These are phyloP conservation scores for Glycine latifolia DNA, from an alignment of 306 rosid genomes.

Conservation along the genomic window DNA sequence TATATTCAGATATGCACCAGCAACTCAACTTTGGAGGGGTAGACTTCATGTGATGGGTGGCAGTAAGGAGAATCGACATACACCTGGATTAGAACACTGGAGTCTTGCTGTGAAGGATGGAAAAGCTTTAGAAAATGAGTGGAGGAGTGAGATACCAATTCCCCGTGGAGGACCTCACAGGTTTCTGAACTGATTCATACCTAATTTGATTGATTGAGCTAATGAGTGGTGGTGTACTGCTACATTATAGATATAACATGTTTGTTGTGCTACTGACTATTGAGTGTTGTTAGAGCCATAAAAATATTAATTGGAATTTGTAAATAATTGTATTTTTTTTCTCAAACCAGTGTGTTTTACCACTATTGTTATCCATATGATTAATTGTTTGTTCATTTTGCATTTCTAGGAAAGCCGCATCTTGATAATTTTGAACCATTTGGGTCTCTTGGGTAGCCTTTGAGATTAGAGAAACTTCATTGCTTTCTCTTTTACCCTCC, in stretches of 20 bases:
- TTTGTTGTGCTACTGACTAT: not conserved
- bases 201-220: constrained; percentile 12
- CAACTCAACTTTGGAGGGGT: constrained; percentile 96
- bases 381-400: constrained; percentile 1
- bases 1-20: constrained; percentile 87
- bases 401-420: constrained; percentile 6
- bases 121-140: constrained; percentile 73
- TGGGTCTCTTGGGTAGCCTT: constrained; percentile 31
- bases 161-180: constrained; percentile 99
- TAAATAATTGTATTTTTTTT: constrained; percentile 5
- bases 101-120: constrained; percentile 93
- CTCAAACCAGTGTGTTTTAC: constrained; percentile 8
- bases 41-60: constrained; percentile 99
- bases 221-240: not conserved
- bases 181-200: constrained; percentile 49
- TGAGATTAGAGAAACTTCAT: constrained; percentile 22
- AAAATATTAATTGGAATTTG: not conserved
- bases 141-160: constrained; percentile 86
- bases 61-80: constrained; percentile 94
- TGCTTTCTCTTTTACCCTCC: constrained; percentile 1
- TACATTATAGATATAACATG: not conserved
- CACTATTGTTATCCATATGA: not conserved
- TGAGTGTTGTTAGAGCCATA: constrained; percentile 5
- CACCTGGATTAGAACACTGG: constrained; percentile 95
- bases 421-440: constrained; percentile 29